Base-by-base conservation (phyloP, 495 filamentous ascomycete species). In the Penicillium cataractarum region DNA sequence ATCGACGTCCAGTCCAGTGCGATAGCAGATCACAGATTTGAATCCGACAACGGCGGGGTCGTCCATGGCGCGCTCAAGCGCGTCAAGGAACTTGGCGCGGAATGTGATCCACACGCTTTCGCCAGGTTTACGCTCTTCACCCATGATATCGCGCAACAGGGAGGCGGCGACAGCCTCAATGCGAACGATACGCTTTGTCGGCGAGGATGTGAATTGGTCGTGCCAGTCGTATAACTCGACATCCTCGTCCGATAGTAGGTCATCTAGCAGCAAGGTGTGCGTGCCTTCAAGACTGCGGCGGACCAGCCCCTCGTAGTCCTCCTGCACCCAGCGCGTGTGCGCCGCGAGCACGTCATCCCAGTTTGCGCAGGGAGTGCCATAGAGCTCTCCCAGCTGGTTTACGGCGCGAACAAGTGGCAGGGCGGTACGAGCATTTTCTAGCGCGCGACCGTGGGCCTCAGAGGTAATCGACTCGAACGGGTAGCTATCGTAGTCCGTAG, bases 11-110 rank as follows among this genome's bases (percentile, higher is more conserved):
- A 97, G 79, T 0, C 93, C 92, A 3, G 86, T 90, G 13, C 93
- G 85, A 69, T 96, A 96, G 71, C 92, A 96, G 53, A 96, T 82
- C 31, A 93, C 86, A 6, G 87, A 90, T 71, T 96, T 96, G 81
- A 97, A 97, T 6, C 84, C 93, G 7, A 86, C 91, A 29, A 97
- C 89, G 15, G 87, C 82, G 1, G 83, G 77, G 69, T 95, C 87
- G 0, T 78, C 73, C 46, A 91, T 76, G 0, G 84, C 82, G 13
- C 69, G 69, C 29, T 72, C 60, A 51, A 95, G 84, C 13, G 78
- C 71, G 4, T 72, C 56, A 8, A 74, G 68, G 60, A 89, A 89
- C 2, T 74, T 65, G 33, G 69, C 61, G 0, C 77, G 73, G 63
- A 90, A 80, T 53, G 46, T 66, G 44, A 48, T 72, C 76, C 60